Evolutionary conservation across 2,329 filamentous ascomycete species (phyloP), one percentile per base, ranked within the genome.

Genomic region (Byssochlamys sp.): DNA sequence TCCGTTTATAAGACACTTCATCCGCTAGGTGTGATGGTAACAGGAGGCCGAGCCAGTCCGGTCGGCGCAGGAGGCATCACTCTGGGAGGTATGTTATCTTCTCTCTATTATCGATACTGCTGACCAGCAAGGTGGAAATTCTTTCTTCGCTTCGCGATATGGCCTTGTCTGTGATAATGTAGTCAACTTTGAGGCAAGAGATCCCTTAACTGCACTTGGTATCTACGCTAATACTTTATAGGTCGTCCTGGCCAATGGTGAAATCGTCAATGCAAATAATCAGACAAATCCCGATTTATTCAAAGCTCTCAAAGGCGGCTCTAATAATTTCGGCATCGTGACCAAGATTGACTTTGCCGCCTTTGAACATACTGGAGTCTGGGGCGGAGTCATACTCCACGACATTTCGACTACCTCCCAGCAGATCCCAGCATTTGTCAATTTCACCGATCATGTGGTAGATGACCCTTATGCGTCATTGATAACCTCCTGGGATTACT

Each of bases 241-340:
- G 45, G 27, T 84, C 45, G 81, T 85, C 2, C 72, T 83, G 0
- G 76, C 78, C 14, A 74, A 78, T 59, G 78, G 80, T 6, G 66
- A 69, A 3, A 73, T 83, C 50, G 68, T 80, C 45, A 77, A 74
- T 2, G 80, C 77, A 2, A 78, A 74, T 14, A 62, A 65, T 3
- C 64, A 63, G 0, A 64, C 70, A 7, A 69, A 84, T 59, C 58
- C 73, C 0, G 81, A 84, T 57, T 71, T 85, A 5, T 84, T 73
- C 67, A 73, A 72, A 60, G 80, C 78, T 0, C 73, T 84, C 3
- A 78, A 79, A 57, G 83, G 82, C 9, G 82, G 83, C 14, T 77
- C 78, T n/a, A 81, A 77, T 67, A 83, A 81, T 64, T 83, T 79
- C 59, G 81, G 80, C 51, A 62, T 70, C n/a, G 65, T 68, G 29